A percentile compares a stretch with the other conserved stretches of the same genome.
Conservation (phyloP, 306 rosid species). For the Begonia masoniana region DNA sequence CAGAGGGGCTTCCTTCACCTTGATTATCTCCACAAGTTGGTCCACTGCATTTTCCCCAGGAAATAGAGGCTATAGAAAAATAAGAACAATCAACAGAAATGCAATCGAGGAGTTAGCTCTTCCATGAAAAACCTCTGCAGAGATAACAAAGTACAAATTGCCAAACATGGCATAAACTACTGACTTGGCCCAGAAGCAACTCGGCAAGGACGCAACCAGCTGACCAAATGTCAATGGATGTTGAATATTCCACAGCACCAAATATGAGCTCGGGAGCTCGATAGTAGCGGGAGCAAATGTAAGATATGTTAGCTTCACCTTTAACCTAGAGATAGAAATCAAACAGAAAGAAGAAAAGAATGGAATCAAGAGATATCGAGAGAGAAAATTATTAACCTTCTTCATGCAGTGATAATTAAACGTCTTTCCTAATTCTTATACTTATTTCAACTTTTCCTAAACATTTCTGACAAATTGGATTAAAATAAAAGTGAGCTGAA, state of each 20-base stretch:
- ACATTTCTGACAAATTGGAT: background rate
- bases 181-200: slow-evolving; percentile 90
- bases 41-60: slow-evolving; percentile 93
- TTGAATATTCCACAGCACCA: slow-evolving; percentile 88
- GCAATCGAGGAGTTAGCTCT: slow-evolving; percentile 2
- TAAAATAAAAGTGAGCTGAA: background rate
- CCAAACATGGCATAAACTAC: slow-evolving; percentile 4
- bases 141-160: slow-evolving; percentile 9
- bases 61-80: slow-evolving; percentile 65
- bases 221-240: slow-evolving; percentile 91
- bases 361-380: background rate
- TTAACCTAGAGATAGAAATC: slow-evolving; percentile 34
- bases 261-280: slow-evolving; percentile 99
- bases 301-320: slow-evolving; percentile 85
- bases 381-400: slow-evolving; percentile 6
- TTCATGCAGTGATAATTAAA: background rate
- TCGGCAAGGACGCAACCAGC: slow-evolving; percentile 99
- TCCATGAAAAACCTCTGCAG: slow-evolving; percentile 8
- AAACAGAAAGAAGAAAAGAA: slow-evolving; percentile 3
- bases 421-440: slow-evolving; percentile 2
- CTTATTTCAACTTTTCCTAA: background rate
- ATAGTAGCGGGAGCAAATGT: slow-evolving; percentile 93
- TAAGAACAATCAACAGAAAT: slow-evolving; percentile 8
- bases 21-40: slow-evolving; percentile 93
- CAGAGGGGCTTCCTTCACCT: slow-evolving; percentile 32